Evolutionary conservation across 306 rosid species (phyloP), one percentile per base, ranked within the genome.

Genomic region (Boehmeria nivea): DNA sequence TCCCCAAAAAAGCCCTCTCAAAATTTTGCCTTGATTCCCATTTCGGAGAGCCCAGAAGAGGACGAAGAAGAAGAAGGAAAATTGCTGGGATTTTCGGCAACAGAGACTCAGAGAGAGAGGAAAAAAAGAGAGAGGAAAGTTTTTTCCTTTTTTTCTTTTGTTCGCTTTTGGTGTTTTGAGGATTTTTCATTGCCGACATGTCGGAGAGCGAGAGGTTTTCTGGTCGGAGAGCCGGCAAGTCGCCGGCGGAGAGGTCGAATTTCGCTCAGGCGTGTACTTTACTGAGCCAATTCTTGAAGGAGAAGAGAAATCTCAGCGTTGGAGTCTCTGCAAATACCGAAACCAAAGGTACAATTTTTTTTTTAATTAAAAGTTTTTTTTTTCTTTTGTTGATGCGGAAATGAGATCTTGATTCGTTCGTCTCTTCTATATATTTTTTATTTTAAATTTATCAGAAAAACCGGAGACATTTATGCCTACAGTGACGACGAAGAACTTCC

Each of bases 201-300:
- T 19, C 73, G 27, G 55, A 57, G 49, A 64, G 56, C 69, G 80
- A 53, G 67, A 34, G 25, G 18, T 23, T 51, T 75, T 15, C 48
- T 61, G 8, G 66, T 69, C 40, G 53, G 22, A 64, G 73, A 65
- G 60, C 40, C 40, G 78, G 69, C n/a, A 72, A 68, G 80, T 68
- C 66, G 2, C 70, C 66, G 2, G 91, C 68, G 65, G 91, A 90
- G 66, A 90, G 67, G 65, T 66, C 81, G 37, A 82, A 70, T 59
- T 87, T 90, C 49, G 65, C 94, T 2, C 91, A 82, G 79, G 79
- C 86, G 18, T 87, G 94, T 59, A 80, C 63, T 53, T 76, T 84
- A 6, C 31, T 90, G 64, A 80, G 91, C 68, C 83, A 76, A 52
- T 75, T 69, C 56, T 59, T 90, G 94, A 90, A 80, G 83, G 95